A percentile compares a stretch with the other conserved stretches of the same genome.
phyloP scores from a whole-genome alignment of 2,329 filamentous ascomycete genomes.

The Emmonsiellopsis sp. region DNA sequence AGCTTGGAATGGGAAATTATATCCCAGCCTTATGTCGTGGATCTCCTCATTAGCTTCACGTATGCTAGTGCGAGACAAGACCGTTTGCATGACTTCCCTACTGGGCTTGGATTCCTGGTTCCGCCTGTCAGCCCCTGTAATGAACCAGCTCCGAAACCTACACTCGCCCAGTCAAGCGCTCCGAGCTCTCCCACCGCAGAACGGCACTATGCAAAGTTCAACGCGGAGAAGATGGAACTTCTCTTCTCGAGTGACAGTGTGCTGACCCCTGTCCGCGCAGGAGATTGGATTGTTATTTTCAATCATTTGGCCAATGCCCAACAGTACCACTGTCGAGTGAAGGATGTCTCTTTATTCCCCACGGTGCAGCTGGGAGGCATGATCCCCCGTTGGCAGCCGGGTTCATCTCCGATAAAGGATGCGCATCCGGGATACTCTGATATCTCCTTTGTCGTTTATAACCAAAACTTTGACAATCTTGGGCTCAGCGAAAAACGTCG shows the following conservation, averaged over 20 bases:
- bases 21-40: constrained; percentile 70
- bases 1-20: constrained; percentile 78
- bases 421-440: neutral
- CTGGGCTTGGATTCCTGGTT: constrained; percentile 42
- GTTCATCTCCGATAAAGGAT: neutral
- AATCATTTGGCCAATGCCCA: constrained; percentile 6
- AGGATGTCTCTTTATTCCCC: constrained; percentile 36
- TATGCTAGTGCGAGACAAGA: constrained; percentile 46
- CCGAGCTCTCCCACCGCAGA: neutral
- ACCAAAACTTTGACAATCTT: constrained; percentile 33
- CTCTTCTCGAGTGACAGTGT: constrained; percentile 24
- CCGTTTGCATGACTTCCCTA: constrained; percentile 45
- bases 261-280: constrained; percentile 30
- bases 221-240: constrained; percentile 32
- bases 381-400: neutral
- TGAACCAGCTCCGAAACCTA: neutral
- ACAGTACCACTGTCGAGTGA: constrained; percentile 41
- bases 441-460: constrained; percentile 22
- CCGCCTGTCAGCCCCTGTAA: constrained; percentile 1
- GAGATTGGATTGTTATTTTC: constrained; percentile 45
- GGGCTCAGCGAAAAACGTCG: constrained; percentile 16
- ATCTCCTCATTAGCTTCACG: constrained; percentile 75
- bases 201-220: constrained; percentile 19
- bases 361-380: constrained; percentile 27
- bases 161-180: neutral